Conservation (phyloP, 2,329 filamentous ascomycete genomes). For the Epichloe baconii region DNA sequence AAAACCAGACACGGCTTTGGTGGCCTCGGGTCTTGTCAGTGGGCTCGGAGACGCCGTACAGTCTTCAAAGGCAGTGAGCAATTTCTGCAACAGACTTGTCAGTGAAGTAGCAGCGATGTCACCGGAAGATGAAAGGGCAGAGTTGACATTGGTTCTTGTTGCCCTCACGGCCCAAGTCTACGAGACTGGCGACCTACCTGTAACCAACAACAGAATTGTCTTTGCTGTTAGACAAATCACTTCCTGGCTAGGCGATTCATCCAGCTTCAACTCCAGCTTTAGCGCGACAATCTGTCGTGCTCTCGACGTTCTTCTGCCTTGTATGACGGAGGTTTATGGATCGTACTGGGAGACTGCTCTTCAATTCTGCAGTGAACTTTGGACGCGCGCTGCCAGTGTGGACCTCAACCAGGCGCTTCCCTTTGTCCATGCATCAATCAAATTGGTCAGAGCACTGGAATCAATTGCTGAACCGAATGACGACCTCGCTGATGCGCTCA, state of each 20-base stretch:
- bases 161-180: constrained; percentile 41
- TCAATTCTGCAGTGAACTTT: constrained; percentile 43
- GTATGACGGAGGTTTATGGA: constrained; percentile 72
- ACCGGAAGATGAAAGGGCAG: constrained; percentile 28
- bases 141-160: constrained; percentile 38
- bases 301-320: constrained; percentile 51
- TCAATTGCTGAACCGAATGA: constrained; percentile 65
- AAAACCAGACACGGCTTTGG: constrained; percentile 31
- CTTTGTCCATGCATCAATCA: constrained; percentile 58
- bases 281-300: constrained; percentile 40
- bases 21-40: constrained; percentile 34
- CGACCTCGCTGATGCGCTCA: constrained; percentile 65
- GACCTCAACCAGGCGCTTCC: constrained; percentile 39
- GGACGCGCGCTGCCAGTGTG: constrained; percentile 34
- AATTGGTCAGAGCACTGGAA: constrained; percentile 52
- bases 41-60: constrained; percentile 39
- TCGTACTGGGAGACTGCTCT: constrained; percentile 67
- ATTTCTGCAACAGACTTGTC: constrained; percentile 45
- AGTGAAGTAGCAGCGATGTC: constrained; percentile 44
- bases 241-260: constrained; percentile 48
- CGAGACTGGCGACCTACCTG: constrained; percentile 36
- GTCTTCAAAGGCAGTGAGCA: constrained; percentile 34
- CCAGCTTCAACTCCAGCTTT: constrained; percentile 30
- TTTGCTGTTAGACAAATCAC: constrained; percentile 73
- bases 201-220: constrained; percentile 56